Conservation (phyloP, 306 rosid genomes). For the Quercus variabilis region DNA sequence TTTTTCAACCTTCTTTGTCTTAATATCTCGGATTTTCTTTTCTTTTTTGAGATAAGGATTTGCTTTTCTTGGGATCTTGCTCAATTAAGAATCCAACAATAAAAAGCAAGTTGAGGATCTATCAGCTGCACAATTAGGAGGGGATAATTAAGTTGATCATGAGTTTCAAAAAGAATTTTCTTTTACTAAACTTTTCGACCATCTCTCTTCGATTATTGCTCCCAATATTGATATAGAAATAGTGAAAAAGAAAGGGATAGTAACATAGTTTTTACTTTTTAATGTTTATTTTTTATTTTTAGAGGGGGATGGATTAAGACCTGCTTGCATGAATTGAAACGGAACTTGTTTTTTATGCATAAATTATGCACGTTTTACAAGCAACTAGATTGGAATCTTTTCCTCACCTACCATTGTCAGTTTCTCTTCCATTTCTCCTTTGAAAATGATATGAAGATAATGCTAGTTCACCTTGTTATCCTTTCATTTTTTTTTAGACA, state of each 20-base stretch:
- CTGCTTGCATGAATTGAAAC: not conserved
- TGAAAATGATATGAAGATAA: not conserved
- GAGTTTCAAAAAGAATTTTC: no score
- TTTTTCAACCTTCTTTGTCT: not conserved
- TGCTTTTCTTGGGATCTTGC: not conserved
- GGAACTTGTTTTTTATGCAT: not conserved
- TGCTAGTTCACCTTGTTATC: not conserved
- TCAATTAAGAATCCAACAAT: not conserved
- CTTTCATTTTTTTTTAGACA: not conserved
- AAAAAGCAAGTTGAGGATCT: no score
- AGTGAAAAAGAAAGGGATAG: not conserved
- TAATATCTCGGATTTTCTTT: not conserved
- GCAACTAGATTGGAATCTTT: not conserved
- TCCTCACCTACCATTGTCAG: constrained; percentile 8
- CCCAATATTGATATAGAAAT: not conserved
- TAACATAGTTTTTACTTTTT: not conserved
- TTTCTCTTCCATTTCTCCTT: not conserved
- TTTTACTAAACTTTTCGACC: no score
- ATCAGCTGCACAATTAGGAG: no score
- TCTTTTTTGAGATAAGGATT: not conserved
- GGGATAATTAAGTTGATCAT: no score
- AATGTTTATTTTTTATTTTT: not conserved
- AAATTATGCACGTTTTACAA: not conserved
- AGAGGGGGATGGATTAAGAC: not conserved
- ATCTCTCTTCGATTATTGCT: no score